Percentiles rank a stretch among this genome's conserved stretches.
phyloP scores from a whole-genome alignment of 2,329 filamentous ascomycete genomes.

The Xylariaceae sp. region DNA sequence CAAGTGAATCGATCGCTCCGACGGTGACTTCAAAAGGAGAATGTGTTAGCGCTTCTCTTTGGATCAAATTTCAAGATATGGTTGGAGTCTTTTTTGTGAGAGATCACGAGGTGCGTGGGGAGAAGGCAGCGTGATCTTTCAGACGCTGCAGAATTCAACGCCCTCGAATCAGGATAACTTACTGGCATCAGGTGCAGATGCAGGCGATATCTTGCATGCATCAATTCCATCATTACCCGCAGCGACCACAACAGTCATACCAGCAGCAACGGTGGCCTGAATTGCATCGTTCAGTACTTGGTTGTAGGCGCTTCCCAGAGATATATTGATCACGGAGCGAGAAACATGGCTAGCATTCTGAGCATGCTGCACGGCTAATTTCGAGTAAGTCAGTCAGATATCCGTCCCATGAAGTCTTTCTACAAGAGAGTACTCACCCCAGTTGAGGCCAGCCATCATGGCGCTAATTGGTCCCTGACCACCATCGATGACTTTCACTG shows the following conservation, averaged over 20 bases:
- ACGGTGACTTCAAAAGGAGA: conserved; percentile 22
- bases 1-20: conserved; percentile 23
- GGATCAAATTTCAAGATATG: neutral
- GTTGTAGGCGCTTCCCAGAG: conserved; percentile 21
- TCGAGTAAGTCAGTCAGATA: conserved; percentile 6
- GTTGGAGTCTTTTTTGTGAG: too few relatives aligned
- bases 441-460: conserved; percentile 26
- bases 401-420: neutral
- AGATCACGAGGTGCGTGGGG: too few relatives aligned
- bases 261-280: conserved; percentile 17
- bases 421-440: conserved; percentile 22
- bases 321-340: conserved; percentile 30
- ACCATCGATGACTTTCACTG: conserved; percentile 27
- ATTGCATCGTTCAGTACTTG: conserved; percentile 23
- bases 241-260: conserved; percentile 28
- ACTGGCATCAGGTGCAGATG: conserved; percentile 21
- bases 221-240: conserved; percentile 27
- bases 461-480: conserved; percentile 3
- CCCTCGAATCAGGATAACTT: neutral
- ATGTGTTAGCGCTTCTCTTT: neutral
- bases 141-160: neutral
- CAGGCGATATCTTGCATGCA: conserved; percentile 25
- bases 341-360: conserved; percentile 15
- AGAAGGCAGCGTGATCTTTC: too few relatives aligned
- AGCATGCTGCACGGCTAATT: conserved; percentile 27